Percentiles rank a stretch among this genome's conserved stretches.
phyloP scores from a whole-genome alignment of 441 rosid genomes.

The Syzygium syzygioides region DNA sequence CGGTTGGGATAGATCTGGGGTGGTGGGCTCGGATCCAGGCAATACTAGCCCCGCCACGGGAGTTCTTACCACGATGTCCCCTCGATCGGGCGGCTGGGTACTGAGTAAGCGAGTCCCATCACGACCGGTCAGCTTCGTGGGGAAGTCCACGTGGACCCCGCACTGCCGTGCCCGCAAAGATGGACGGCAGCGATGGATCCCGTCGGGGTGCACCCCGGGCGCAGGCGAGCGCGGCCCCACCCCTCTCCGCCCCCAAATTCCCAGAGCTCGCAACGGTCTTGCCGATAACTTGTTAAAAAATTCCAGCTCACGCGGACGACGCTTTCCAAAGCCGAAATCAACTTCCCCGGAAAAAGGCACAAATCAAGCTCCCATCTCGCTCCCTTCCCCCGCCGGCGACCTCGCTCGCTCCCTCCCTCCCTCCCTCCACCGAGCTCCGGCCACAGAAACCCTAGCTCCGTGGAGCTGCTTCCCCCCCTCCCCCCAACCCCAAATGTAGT shows the following conservation, averaged over 20 bases:
- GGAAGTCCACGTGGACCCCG: neutral
- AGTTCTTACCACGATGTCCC: neutral
- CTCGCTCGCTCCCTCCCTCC: neutral
- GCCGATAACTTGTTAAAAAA: neutral
- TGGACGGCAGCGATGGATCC: neutral
- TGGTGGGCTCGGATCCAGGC: neutral
- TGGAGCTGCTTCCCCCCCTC: no score
- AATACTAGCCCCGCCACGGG: neutral
- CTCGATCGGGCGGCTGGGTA: neutral
- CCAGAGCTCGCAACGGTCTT: neutral
- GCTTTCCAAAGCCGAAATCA: neutral
- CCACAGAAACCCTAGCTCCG: conserved; percentile 3
- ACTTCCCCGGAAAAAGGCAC: neutral
- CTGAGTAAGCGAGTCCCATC: neutral
- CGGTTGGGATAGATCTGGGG: neutral
- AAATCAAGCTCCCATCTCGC: neutral
- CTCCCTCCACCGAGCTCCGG: neutral
- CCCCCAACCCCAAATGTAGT: neutral
- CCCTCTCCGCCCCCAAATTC: no score
- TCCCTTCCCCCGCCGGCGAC: neutral
- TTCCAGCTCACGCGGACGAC: neutral
- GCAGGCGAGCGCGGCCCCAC: neutral
- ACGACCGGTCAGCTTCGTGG: neutral
- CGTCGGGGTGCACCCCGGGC: neutral
- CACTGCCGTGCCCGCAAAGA: neutral